A percentile compares a stretch with the other conserved stretches of the same genome.
Evolutionary conservation across 176 grass and related monocot genomes (phyloP).

Genomic region (Lolium perenne): DNA sequence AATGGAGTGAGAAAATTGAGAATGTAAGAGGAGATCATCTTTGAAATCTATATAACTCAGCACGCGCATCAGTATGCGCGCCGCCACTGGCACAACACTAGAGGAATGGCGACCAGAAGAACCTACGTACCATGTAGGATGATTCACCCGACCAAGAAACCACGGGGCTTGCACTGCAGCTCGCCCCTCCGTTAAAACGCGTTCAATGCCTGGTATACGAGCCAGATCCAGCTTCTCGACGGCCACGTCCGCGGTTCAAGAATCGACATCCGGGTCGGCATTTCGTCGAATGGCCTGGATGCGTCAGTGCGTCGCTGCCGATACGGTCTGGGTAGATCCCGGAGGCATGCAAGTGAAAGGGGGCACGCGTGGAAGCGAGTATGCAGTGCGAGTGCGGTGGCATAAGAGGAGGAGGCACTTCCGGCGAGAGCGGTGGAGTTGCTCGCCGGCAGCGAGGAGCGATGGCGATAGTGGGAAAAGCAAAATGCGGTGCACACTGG

Average conservation of each 20-base stretch:
- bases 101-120: neutral
- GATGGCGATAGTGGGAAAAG: too few species aligned
- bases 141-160: neutral
- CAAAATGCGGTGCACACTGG: too few species aligned
- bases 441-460: too few species aligned
- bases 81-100: neutral
- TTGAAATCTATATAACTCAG: neutral
- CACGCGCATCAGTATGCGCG: neutral
- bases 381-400: neutral
- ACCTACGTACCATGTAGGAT: neutral
- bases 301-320: neutral
- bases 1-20: neutral
- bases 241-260: neutral
- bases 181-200: slow-evolving; percentile 14
- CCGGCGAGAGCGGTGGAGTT: neutral
- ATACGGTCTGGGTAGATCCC: neutral
- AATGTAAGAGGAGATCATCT: neutral
- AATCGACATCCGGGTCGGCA: neutral
- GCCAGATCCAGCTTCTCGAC: too few species aligned
- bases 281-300: slow-evolving; percentile 35
- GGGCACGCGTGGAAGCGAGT: neutral
- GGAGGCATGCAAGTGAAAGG: neutral
- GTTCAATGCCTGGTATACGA: neutral
- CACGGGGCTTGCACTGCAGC: neutral
- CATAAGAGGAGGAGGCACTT: neutral